Conservation (phyloP, 768 basidiomycete genomes). For the Naganishia kalamii region DNA sequence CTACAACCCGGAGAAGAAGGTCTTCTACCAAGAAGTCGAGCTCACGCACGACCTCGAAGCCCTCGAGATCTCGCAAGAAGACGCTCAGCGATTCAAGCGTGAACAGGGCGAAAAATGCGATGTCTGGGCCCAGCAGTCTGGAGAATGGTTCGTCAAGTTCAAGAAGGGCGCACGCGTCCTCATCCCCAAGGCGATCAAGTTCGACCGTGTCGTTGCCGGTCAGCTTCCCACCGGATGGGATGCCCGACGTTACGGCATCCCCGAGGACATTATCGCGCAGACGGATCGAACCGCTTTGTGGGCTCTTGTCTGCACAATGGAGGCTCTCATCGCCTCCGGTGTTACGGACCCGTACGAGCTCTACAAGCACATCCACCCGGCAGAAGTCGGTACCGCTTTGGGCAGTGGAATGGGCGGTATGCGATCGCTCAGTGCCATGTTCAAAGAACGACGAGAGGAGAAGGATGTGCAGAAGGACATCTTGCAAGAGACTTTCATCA, state of each 20-base stretch:
- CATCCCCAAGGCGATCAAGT: conserved; percentile 90
- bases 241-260: conserved; percentile 92
- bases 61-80: conserved; percentile 81
- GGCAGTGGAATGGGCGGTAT: conserved; percentile 99
- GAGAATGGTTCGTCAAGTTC: conserved; percentile 97
- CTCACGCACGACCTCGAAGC: conserved; percentile 94
- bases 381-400: conserved; percentile 86
- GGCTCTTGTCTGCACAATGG: conserved; percentile 89
- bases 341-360: conserved; percentile 97
- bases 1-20: conserved; percentile 94
- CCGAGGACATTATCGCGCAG: conserved; percentile 89
- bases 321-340: conserved; percentile 92
- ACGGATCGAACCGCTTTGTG: conserved; percentile 87
- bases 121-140: conserved; percentile 81
- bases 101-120: conserved; percentile 97
- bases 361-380: conserved; percentile 93
- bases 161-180: conserved; percentile 93
- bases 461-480: conserved; percentile 98
- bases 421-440: conserved; percentile 86
- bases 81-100: conserved; percentile 90
- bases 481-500: conserved; percentile 98
- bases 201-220: conserved; percentile 88
- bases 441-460: conserved; percentile 97
- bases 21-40: conserved; percentile 95
- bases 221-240: conserved; percentile 98